Conservation (phyloP, 352 stramenopile genomes). For the Plasmopara viticola region DNA sequence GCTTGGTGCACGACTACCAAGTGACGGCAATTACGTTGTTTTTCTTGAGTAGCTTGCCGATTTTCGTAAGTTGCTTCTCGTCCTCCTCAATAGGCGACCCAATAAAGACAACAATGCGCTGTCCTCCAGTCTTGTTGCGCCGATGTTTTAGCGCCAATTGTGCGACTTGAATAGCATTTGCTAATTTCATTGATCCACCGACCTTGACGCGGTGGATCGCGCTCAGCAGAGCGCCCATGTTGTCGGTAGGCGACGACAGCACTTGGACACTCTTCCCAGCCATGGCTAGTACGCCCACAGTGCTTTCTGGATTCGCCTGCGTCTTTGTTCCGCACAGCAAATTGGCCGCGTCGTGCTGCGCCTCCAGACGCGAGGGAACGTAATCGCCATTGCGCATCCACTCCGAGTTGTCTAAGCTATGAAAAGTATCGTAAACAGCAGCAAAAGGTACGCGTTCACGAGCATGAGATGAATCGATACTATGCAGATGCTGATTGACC, state of each 20-base stretch:
- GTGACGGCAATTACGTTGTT: slow-evolving; percentile 86
- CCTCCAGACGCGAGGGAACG: slow-evolving; percentile 95
- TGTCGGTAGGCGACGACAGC: slow-evolving; percentile 95
- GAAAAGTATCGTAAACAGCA: slow-evolving; percentile 2
- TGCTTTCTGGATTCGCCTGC: slow-evolving; percentile 97
- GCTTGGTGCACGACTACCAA: background rate
- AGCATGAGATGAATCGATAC: slow-evolving; percentile 2
- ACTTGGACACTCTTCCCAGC: slow-evolving; percentile 91
- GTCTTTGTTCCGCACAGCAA: slow-evolving; percentile 96
- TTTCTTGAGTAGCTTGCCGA: slow-evolving; percentile 98
- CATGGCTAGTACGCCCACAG: slow-evolving; percentile 96
- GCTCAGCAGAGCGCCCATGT: slow-evolving; percentile 95
- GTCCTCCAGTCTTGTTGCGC: slow-evolving; percentile 94
- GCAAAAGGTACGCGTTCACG: slow-evolving; percentile 3
- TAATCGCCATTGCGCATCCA: slow-evolving; percentile 99
- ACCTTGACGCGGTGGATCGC: slow-evolving; percentile 91
- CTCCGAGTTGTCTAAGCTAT: slow-evolving; percentile 94
- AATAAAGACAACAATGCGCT: slow-evolving; percentile 96
- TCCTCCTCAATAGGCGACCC: slow-evolving; percentile 90
- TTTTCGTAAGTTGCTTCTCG: slow-evolving; percentile 90
- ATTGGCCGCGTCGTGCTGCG: slow-evolving; percentile 97
- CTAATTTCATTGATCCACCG: slow-evolving; percentile 89
- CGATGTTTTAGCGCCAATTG: slow-evolving; percentile 98
- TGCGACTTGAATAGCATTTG: slow-evolving; percentile 94
- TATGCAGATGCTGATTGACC: background rate